Conservation (phyloP, 176 grass and related monocot species). For the Phoenix roebelenii region DNA sequence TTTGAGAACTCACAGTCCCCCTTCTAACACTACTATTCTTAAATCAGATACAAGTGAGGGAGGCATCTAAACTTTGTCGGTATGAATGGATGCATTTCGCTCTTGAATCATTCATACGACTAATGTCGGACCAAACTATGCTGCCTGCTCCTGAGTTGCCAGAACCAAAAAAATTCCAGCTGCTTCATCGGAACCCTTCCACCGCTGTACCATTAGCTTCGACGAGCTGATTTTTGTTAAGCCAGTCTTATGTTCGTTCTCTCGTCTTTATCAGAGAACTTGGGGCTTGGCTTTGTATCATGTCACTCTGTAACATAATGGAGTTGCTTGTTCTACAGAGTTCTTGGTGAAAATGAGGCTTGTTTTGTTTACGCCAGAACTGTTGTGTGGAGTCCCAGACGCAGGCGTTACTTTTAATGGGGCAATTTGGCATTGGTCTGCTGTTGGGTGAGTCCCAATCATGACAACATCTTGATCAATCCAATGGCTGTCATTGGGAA, state of each 20-base stretch:
- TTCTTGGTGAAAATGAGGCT: not conserved
- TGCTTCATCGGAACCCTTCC: slow-evolving; percentile 4
- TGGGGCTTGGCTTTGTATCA: slow-evolving; percentile 2
- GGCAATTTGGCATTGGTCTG: slow-evolving; percentile 18
- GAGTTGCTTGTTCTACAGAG: not conserved
- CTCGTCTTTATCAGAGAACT: not conserved
- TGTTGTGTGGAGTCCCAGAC: slow-evolving; percentile 15
- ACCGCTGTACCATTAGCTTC: not conserved
- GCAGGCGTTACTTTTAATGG: slow-evolving; percentile 4
- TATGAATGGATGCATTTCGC: slow-evolving; percentile 74
- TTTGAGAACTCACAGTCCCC: not conserved
- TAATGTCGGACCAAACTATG: not conserved
- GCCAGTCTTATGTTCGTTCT: not conserved
- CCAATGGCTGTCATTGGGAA: slow-evolving; percentile 15
- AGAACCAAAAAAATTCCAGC: not conserved
- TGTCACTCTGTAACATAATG: slow-evolving; percentile 2
- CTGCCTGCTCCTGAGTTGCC: not conserved
- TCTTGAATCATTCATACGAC: slow-evolving; percentile 22
- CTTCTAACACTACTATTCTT: not conserved
- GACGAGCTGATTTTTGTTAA: not conserved
- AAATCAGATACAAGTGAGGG: slow-evolving; percentile 32
- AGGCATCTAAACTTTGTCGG: slow-evolving; percentile 40
- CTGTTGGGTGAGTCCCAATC: not conserved
- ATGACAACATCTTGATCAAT: not conserved
- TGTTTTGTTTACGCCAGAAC: not conserved